Conservation (phyloP, 805 yeast species). For the Wickerhamiella dianesei region DNA sequence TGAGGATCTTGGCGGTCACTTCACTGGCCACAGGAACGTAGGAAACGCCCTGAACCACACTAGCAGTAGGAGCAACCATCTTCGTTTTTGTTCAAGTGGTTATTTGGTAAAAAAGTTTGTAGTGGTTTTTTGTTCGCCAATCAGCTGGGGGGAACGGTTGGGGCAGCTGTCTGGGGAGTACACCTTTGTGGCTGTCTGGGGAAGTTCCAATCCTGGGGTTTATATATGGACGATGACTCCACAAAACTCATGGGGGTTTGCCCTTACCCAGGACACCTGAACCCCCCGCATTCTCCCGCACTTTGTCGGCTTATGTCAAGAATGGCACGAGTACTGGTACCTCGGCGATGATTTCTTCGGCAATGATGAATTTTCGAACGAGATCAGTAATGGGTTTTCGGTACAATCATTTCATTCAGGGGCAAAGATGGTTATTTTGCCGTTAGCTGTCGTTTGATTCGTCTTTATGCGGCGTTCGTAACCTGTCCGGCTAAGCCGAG, state of each 20-base stretch:
- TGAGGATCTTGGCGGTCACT: slow-evolving; percentile 40
- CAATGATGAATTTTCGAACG: too few relatives aligned
- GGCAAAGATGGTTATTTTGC: too few relatives aligned
- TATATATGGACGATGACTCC: not conserved
- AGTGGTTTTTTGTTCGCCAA: slow-evolving; percentile 2
- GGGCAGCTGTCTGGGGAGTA: too few relatives aligned
- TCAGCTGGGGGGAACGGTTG: not conserved
- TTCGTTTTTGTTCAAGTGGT: not conserved
- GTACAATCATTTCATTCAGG: too few relatives aligned
- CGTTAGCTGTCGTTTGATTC: too few relatives aligned
- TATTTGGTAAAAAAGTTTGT: slow-evolving; percentile 1
- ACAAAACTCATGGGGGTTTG: not conserved
- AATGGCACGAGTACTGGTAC: not conserved
- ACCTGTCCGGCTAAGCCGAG: not conserved
- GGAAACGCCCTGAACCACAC: slow-evolving; percentile 35
- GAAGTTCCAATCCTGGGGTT: not conserved
- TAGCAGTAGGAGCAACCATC: slow-evolving; percentile 21
- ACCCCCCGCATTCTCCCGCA: not conserved
- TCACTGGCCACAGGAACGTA: slow-evolving; percentile 40
- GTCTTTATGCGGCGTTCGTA: too few relatives aligned
- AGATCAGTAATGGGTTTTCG: too few relatives aligned
- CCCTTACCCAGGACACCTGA: not conserved
- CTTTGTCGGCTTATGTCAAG: not conserved
- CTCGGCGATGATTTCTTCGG: not conserved
- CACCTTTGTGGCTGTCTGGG: too few relatives aligned